Conservation (phyloP, 2,329 filamentous ascomycete genomes). For the Aspergillus felis region DNA sequence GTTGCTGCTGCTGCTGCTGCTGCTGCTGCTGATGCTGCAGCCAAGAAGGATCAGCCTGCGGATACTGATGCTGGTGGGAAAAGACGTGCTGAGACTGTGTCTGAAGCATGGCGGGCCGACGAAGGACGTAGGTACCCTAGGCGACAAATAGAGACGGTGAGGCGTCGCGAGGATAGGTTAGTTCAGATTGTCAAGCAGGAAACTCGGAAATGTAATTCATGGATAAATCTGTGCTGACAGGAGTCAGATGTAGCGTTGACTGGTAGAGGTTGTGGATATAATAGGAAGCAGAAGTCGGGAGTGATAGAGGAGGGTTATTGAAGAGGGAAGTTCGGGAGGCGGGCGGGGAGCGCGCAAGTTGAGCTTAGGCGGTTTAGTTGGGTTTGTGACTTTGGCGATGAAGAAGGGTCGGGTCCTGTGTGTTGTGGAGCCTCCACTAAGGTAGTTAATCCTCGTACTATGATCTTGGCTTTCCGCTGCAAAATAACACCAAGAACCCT, state of each 20-base stretch:
- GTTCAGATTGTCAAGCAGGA: conserved; percentile 22
- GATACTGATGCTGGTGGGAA: conserved; percentile 55
- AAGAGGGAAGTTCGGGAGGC: conserved; percentile 31
- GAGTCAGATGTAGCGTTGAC: conserved; percentile 1
- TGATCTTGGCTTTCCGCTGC: neutral
- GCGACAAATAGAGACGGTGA: conserved; percentile 13
- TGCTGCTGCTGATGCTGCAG: conserved; percentile 43
- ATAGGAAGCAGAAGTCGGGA: conserved; percentile 17
- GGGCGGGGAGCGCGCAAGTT: conserved; percentile 27
- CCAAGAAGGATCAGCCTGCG: conserved; percentile 44
- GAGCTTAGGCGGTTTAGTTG: conserved; percentile 15
- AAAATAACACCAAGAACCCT: neutral
- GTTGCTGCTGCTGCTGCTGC: conserved; percentile 31
- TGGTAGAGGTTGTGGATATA: neutral
- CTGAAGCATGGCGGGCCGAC: conserved; percentile 41
- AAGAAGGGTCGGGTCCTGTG: neutral
- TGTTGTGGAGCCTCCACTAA: neutral
- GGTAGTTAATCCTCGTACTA: neutral
- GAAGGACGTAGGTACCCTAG: conserved; percentile 20
- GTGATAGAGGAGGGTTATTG: conserved; percentile 21
- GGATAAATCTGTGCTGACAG: conserved; percentile 16
- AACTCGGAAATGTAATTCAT: conserved; percentile 26
- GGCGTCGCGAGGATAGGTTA: conserved; percentile 1
- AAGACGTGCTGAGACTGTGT: conserved; percentile 58
- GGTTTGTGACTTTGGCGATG: neutral